Conservation (phyloP, 805 yeast genomes). For the Kuraishia hungarica region DNA sequence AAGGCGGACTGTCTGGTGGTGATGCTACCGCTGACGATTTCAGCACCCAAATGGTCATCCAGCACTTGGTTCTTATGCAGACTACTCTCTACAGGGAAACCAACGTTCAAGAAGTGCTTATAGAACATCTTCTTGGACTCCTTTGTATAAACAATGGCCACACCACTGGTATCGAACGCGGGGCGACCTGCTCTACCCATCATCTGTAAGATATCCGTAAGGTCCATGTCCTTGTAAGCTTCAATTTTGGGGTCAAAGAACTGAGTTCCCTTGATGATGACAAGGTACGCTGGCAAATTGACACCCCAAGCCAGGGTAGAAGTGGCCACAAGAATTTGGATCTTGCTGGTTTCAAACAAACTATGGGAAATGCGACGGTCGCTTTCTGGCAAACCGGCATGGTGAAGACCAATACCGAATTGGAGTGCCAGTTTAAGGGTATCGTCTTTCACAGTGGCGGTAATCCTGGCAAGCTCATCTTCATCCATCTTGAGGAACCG, state of each 20-base stretch:
- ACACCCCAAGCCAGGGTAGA: conserved; percentile 89
- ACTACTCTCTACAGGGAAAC: conserved; percentile 79
- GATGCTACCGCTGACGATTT: conserved; percentile 63
- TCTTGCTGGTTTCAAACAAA: conserved; percentile 57
- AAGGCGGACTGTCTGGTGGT: conserved; percentile 58
- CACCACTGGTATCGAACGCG: conserved; percentile 71
- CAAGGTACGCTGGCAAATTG: conserved; percentile 73
- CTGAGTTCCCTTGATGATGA: conserved; percentile 70
- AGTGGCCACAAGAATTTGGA: conserved; percentile 69
- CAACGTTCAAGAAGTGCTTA: conserved; percentile 69
- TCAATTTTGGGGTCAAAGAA: conserved; percentile 56
- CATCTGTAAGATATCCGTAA: conserved; percentile 76
- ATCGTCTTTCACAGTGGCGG: conserved; percentile 67
- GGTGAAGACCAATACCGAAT: conserved; percentile 76
- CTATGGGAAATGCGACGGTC: conserved; percentile 67
- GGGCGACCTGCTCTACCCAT: conserved; percentile 86
- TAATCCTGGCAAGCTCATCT: conserved; percentile 41
- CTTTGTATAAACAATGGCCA: conserved; percentile 67
- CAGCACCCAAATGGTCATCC: conserved; percentile 77
- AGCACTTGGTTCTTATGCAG: conserved; percentile 53
- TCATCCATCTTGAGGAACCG: conserved; percentile 63
- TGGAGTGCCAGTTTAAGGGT: conserved; percentile 67
- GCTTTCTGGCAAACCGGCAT: conserved; percentile 71
- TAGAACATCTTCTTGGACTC: conserved; percentile 68
- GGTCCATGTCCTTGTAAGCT: conserved; percentile 72